phyloP scores from a whole-genome alignment of 2,329 filamentous ascomycete species.

The Fusarium oligoseptatum region DNA sequence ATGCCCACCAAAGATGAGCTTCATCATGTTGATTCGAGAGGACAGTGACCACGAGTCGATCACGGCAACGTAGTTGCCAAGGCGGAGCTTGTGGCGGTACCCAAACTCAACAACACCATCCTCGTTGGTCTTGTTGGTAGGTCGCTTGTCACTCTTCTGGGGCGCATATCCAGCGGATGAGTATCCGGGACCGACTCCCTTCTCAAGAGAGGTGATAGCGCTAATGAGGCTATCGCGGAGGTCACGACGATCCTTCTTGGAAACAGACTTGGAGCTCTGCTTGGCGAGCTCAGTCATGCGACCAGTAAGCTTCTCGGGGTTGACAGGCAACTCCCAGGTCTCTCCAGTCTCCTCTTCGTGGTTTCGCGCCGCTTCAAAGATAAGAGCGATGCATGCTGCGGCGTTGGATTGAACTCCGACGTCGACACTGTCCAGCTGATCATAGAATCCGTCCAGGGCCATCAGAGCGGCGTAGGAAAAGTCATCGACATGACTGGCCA shows the following conservation, averaged over 20 bases:
- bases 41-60: constrained; percentile 67
- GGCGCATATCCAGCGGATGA: constrained; percentile 61
- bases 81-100: constrained; percentile 65
- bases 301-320: constrained; percentile 62
- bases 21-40: constrained; percentile 62
- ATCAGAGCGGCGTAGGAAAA: constrained; percentile 77
- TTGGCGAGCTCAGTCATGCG: constrained; percentile 63
- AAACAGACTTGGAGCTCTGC: constrained; percentile 63
- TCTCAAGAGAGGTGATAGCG: constrained; percentile 67
- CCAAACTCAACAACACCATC: constrained; percentile 64
- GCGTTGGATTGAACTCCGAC: constrained; percentile 81
- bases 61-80: constrained; percentile 59
- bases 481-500: constrained; percentile 83
- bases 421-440: constrained; percentile 84
- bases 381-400: constrained; percentile 83
- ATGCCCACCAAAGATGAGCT: constrained; percentile 62
- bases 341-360: constrained; percentile 64
- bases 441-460: constrained; percentile 84
- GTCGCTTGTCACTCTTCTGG: constrained; percentile 58
- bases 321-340: constrained; percentile 63
- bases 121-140: constrained; percentile 56
- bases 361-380: constrained; percentile 78
- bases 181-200: constrained; percentile 67
- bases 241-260: constrained; percentile 62
- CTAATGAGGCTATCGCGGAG: constrained; percentile 64